Conservation (phyloP, 768 basidiomycete species). For the Pulveroboletus frians region DNA sequence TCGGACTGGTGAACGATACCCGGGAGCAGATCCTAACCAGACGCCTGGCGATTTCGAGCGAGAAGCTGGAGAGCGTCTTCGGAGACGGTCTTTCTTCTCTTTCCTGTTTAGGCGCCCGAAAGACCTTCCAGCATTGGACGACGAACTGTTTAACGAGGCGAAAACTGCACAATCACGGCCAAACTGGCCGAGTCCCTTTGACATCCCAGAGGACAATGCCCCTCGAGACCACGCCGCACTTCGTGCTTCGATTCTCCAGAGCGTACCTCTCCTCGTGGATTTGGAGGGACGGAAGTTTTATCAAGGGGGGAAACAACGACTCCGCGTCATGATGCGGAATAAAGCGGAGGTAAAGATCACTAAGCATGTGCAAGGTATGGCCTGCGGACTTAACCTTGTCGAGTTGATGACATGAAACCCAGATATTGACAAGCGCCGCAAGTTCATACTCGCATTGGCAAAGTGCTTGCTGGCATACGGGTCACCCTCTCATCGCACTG, state of each 20-base stretch:
- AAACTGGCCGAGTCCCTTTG: slow-evolving; percentile 21
- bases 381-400: background rate
- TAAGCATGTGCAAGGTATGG: slow-evolving; percentile 45
- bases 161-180: slow-evolving; percentile 22
- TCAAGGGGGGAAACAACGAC: slow-evolving; percentile 26
- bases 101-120: slow-evolving; percentile 12
- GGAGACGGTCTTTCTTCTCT: slow-evolving; percentile 12
- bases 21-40: background rate
- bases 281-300: slow-evolving; percentile 26
- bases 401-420: slow-evolving; percentile 1
- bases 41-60: slow-evolving; percentile 8
- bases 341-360: slow-evolving; percentile 35
- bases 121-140: slow-evolving; percentile 15
- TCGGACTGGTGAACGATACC: background rate
- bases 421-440: slow-evolving; percentile 49
- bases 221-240: slow-evolving; percentile 16
- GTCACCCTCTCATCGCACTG: slow-evolving; percentile 90
- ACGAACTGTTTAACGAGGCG: slow-evolving; percentile 22
- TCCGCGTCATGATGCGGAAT: slow-evolving; percentile 29
- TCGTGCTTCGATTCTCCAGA: background rate
- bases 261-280: slow-evolving; percentile 5
- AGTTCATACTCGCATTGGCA: slow-evolving; percentile 81
- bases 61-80: slow-evolving; percentile 2
- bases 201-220: slow-evolving; percentile 15
- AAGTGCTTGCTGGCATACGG: slow-evolving; percentile 89